Conservation (phyloP, 2,329 filamentous ascomycete genomes). For the Chaetomium sp. region DNA sequence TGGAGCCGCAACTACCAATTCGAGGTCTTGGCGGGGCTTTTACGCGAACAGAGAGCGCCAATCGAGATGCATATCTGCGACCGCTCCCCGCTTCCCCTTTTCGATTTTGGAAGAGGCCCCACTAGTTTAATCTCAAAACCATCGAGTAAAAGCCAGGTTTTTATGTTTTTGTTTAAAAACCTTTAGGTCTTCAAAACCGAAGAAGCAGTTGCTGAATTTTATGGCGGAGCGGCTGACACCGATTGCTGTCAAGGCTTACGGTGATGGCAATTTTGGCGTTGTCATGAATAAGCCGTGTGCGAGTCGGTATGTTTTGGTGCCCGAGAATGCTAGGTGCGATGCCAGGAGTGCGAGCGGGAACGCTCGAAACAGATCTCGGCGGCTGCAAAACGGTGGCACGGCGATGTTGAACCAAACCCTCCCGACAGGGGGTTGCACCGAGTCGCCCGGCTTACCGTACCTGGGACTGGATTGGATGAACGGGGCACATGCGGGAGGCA, state of each 20-base stretch:
- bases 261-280: neutral
- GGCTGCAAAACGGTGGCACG: slow-evolving; percentile 20
- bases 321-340: slow-evolving; percentile 12
- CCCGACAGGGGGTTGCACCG: neutral
- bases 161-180: neutral
- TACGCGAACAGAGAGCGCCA: neutral
- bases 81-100: neutral
- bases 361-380: slow-evolving; percentile 15
- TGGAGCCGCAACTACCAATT: slow-evolving; percentile 2
- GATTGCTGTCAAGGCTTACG: neutral
- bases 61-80: neutral
- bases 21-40: slow-evolving; percentile 2
- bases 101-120: neutral
- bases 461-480: neutral
- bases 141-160: neutral
- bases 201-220: neutral
- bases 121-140: neutral
- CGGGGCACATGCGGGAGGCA: neutral
- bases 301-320: neutral
- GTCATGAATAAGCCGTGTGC: neutral
- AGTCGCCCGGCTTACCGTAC: slow-evolving; percentile 15
- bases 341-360: slow-evolving; percentile 2
- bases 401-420: neutral
- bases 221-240: neutral
- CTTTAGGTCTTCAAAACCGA: neutral